phyloP scores from a whole-genome alignment of 1,284 basidiomycete species.

The Vanrija sp. region DNA sequence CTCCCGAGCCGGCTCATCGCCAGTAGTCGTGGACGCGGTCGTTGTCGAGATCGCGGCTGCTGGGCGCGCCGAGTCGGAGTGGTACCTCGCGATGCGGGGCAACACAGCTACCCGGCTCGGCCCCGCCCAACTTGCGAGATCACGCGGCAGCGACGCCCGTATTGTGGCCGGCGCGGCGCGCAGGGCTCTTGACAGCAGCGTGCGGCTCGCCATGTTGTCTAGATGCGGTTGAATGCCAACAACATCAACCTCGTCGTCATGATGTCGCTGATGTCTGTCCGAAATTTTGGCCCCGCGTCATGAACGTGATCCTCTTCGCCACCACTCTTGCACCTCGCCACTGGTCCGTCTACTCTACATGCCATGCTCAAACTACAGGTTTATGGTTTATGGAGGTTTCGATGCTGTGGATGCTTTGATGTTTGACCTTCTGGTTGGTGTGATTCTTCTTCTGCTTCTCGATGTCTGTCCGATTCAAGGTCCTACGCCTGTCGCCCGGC shows the following conservation, averaged over 20 bases:
- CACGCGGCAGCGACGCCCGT: too few relatives aligned
- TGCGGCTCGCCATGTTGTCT: neutral
- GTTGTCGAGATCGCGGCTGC: too few relatives aligned
- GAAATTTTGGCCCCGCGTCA: conserved; percentile 2
- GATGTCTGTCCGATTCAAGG: neutral
- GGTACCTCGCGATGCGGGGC: too few relatives aligned
- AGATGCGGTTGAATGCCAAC: neutral
- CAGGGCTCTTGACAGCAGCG: neutral
- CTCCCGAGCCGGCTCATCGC: neutral
- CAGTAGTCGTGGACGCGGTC: too few relatives aligned
- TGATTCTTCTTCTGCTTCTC: neutral
- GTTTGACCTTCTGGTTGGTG: neutral
- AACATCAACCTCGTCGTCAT: neutral
- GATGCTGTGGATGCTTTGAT: neutral
- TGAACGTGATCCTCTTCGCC: too few relatives aligned
- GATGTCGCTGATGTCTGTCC: neutral
- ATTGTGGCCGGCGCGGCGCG: neutral
- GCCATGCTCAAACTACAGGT: neutral
- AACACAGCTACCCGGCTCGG: too few relatives aligned
- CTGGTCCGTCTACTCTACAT: neutral
- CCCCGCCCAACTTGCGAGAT: too few relatives aligned
- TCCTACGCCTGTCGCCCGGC: conserved; percentile 15
- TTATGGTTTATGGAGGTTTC: too few relatives aligned
- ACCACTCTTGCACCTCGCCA: too few relatives aligned
- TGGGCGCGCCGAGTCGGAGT: too few relatives aligned